phyloP scores from a whole-genome alignment of 768 basidiomycete species.

The Russula abietina region DNA sequence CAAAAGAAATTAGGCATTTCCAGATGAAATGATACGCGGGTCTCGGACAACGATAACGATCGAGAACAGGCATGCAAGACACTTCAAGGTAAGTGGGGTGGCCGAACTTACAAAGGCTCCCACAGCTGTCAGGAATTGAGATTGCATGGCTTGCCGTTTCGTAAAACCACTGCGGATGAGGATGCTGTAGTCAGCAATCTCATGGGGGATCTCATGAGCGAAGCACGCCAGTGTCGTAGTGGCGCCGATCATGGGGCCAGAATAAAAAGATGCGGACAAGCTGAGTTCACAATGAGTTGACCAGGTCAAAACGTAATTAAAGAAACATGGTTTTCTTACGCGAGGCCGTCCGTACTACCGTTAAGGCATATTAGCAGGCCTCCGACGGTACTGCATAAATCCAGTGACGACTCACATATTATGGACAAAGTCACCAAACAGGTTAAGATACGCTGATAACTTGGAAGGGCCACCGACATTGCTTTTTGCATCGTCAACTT shows the following conservation, averaged over 20 bases:
- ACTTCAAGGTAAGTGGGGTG: slow-evolving; percentile 17
- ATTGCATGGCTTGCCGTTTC: slow-evolving; percentile 88
- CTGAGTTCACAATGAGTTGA: slow-evolving; percentile 35
- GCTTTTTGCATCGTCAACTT: slow-evolving; percentile 26
- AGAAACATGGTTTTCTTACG: slow-evolving; percentile 44
- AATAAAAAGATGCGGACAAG: slow-evolving; percentile 96
- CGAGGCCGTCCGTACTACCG: slow-evolving; percentile 82
- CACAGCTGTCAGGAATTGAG: slow-evolving; percentile 85
- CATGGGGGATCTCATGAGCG: slow-evolving; percentile 92
- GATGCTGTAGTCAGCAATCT: slow-evolving; percentile 97
- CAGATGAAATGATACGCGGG: slow-evolving; percentile 17
- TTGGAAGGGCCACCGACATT: slow-evolving; percentile 57
- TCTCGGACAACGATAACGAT: slow-evolving; percentile 25
- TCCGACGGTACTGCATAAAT: slow-evolving; percentile 12
- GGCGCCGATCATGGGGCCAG: slow-evolving; percentile 88
- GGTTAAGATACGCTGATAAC: slow-evolving; percentile 85
- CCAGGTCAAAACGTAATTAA: slow-evolving; percentile 20
- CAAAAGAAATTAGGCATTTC: background rate
- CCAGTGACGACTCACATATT: slow-evolving; percentile 60
- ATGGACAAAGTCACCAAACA: slow-evolving; percentile 91
- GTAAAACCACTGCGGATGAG: slow-evolving; percentile 84
- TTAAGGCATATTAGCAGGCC: slow-evolving; percentile 23
- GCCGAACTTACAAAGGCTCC: slow-evolving; percentile 76
- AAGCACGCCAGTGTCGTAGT: slow-evolving; percentile 95
- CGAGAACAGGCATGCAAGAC: slow-evolving; percentile 25